Percentiles rank a stretch among this genome's conserved stretches.
These are phyloP conservation scores for Gaeumannomyces sp. DNA, from an alignment of 2,329 filamentous ascomycete species.

Conservation along the genomic window DNA sequence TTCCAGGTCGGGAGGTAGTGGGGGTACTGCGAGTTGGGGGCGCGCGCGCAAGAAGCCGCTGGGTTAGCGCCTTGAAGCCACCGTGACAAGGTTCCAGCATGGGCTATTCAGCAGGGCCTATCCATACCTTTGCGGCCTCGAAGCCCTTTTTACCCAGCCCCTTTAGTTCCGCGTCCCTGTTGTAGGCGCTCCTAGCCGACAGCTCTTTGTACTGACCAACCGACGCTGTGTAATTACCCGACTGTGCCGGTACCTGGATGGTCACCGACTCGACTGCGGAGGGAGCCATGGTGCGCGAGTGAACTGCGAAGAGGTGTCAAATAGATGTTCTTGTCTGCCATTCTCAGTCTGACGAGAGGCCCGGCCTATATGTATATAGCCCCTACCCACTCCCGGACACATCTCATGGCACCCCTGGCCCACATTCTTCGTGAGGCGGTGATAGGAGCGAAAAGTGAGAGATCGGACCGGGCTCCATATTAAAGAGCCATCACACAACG, in stretches of 20 bases:
- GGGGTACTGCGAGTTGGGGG: conserved; percentile 37
- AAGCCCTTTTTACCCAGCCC: conserved; percentile 4
- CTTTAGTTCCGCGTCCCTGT: conserved; percentile 8
- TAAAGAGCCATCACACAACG: background rate
- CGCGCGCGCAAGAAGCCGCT: too few relatives aligned
- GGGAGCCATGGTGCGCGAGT: conserved; percentile 5
- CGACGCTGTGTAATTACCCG: background rate
- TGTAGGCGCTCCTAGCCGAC: background rate
- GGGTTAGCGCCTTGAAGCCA: too few relatives aligned
- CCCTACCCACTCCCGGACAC: background rate
- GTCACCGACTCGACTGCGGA: conserved; percentile 8
- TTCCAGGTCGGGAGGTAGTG: conserved; percentile 62
- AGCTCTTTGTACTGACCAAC: conserved; percentile 6
- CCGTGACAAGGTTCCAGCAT: too few relatives aligned
- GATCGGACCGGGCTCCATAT: too few relatives aligned
- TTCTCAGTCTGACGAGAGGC: too few relatives aligned
- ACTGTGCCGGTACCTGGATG: background rate
- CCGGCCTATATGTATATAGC: background rate
- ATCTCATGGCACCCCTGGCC: background rate
- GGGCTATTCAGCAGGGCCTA: too few relatives aligned
- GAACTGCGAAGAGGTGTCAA: too few relatives aligned
- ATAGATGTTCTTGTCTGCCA: too few relatives aligned
- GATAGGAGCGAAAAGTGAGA: background rate
- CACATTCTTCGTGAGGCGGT: background rate
- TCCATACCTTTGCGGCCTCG: conserved; percentile 8